These are phyloP conservation scores for Ustilago curta DNA, from an alignment of 1,284 basidiomycete species.

Conservation along the genomic window DNA sequence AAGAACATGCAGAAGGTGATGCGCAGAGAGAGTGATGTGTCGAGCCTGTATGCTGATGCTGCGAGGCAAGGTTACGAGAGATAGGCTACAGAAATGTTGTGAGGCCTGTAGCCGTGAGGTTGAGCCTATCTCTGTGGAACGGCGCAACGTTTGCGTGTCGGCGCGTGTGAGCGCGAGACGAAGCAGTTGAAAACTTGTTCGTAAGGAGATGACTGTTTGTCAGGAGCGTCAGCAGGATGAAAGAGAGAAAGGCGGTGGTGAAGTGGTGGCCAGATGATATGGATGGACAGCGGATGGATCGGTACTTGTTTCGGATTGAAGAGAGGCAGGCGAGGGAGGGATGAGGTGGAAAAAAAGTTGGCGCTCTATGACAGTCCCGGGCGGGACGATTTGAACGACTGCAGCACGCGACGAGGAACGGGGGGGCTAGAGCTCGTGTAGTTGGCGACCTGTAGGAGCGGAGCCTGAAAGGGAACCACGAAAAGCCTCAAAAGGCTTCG, in stretches of 20 bases:
- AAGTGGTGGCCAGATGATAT: not conserved
- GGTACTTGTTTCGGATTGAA: constrained; percentile 15
- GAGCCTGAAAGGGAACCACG: constrained; percentile 2
- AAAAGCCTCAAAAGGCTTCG: not conserved
- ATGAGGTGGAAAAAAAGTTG: not conserved
- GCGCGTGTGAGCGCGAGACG: not conserved
- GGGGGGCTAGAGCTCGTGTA: not conserved
- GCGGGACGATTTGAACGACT: not conserved
- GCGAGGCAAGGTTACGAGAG: not conserved
- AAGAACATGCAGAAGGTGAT: constrained; percentile 18
- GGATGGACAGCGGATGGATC: constrained; percentile 5
- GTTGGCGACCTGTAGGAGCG: constrained; percentile 3
- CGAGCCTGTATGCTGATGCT: constrained; percentile 8
- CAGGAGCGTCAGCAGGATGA: not conserved
- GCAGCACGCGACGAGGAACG: not conserved
- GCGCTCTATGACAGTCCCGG: constrained; percentile 1
- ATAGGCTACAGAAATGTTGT: not conserved
- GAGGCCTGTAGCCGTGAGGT: not conserved
- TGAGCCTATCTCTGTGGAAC: not conserved
- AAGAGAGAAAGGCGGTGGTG: constrained; percentile 1
- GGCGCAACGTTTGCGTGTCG: too few species aligned
- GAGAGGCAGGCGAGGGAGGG: not conserved
- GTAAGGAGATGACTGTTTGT: not conserved
- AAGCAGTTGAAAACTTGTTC: not conserved
- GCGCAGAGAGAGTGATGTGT: not conserved